Evolutionary conservation across 768 basidiomycete species (phyloP).

Genomic region (Fibroporia radiculosa): DNA sequence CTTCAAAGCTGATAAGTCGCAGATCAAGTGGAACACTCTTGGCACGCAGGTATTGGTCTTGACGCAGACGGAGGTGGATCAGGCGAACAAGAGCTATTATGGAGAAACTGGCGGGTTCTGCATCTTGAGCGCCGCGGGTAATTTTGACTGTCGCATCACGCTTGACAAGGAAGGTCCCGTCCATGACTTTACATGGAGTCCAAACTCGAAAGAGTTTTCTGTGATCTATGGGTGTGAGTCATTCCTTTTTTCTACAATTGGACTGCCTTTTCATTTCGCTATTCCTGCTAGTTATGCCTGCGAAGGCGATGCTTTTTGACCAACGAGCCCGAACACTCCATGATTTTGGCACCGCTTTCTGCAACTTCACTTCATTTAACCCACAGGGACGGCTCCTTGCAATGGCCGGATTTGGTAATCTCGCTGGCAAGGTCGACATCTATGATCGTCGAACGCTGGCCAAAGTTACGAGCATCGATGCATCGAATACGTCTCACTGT

Average conservation of each 20-base stretch:
- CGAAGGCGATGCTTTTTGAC: slow-evolving; percentile 88
- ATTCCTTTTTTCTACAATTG: background rate
- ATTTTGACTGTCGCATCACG: slow-evolving; percentile 84
- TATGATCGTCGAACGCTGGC: slow-evolving; percentile 81
- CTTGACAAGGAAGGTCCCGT: slow-evolving; percentile 97
- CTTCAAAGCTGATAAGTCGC: slow-evolving; percentile 89
- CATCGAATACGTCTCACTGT: slow-evolving; percentile 89
- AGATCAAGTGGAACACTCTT: slow-evolving; percentile 93
- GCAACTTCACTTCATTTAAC: slow-evolving; percentile 92
- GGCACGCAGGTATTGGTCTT: slow-evolving; percentile 89
- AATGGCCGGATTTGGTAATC: slow-evolving; percentile 93
- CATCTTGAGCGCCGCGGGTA: slow-evolving; percentile 84
- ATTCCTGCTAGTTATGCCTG: slow-evolving; percentile 88
- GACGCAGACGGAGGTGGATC: slow-evolving; percentile 95
- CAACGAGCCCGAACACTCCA: slow-evolving; percentile 80
- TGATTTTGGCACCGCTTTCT: slow-evolving; percentile 85
- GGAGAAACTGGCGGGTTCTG: slow-evolving; percentile 90
- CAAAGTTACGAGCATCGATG: slow-evolving; percentile 75
- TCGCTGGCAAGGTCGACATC: slow-evolving; percentile 90
- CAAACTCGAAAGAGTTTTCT: slow-evolving; percentile 93
- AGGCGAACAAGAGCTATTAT: slow-evolving; percentile 95
- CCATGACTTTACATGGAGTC: slow-evolving; percentile 94
- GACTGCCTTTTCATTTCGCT: background rate
- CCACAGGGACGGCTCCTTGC: slow-evolving; percentile 86
- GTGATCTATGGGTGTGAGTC: slow-evolving; percentile 93